These are phyloP conservation scores for Fusarium scirpi DNA, from an alignment of 2,329 filamentous ascomycete species.

Conservation along the genomic window DNA sequence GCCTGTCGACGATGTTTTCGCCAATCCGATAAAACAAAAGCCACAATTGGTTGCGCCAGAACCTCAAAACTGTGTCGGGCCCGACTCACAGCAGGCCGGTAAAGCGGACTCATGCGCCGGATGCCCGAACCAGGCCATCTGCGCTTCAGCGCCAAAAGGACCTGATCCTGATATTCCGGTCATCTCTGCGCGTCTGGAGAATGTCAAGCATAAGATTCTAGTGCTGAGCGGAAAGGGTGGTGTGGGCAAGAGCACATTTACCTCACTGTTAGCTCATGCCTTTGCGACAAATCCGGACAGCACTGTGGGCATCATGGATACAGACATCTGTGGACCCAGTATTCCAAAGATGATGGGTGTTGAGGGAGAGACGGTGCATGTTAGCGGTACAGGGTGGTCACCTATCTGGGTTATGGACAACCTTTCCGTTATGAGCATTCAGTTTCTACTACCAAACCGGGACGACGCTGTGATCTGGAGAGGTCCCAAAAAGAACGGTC, in stretches of 20 bases:
- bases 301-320: conserved; percentile 95
- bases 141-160: conserved; percentile 92
- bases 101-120: conserved; percentile 87
- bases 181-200: conserved; percentile 84
- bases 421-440: conserved; percentile 94
- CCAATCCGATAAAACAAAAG: conserved; percentile 80
- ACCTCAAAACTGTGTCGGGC: conserved; percentile 96
- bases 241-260: conserved; percentile 96
- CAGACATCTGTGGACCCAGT: conserved; percentile 94
- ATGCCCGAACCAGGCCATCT: conserved; percentile 96
- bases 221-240: conserved; percentile 95
- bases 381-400: conserved; percentile 89
- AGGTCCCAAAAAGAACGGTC: conserved; percentile 96
- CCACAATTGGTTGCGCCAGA: conserved; percentile 93
- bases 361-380: conserved; percentile 91
- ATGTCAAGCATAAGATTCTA: conserved; percentile 91
- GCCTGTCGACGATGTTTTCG: conserved; percentile 75
- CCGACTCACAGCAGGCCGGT: conserved; percentile 78
- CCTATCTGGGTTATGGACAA: conserved; percentile 97
- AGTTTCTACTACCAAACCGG: conserved; percentile 95
- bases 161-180: conserved; percentile 93
- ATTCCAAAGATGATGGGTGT: conserved; percentile 99
- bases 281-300: conserved; percentile 84
- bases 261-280: conserved; percentile 86
- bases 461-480: conserved; percentile 98